Conservation (phyloP, 1,284 basidiomycete species). For the Athelia sp. region DNA sequence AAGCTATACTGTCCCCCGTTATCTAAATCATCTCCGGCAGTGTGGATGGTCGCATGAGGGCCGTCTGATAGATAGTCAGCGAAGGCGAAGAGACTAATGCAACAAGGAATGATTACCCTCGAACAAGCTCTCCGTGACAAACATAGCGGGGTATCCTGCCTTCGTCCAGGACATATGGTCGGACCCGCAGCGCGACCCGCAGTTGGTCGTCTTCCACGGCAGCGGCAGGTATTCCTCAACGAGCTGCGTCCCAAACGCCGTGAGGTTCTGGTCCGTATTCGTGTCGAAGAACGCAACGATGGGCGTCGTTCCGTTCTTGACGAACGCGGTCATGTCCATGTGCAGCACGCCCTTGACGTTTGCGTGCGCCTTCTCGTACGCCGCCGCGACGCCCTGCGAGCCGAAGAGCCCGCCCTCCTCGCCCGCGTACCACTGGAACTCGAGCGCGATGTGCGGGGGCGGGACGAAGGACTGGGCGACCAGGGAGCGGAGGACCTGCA, state of each 20-base stretch:
- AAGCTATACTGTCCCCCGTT: neutral
- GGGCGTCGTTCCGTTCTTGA: neutral
- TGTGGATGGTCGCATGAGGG: neutral
- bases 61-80: neutral
- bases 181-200: neutral
- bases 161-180: neutral
- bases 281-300: neutral
- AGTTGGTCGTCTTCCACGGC: neutral
- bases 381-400: conserved; percentile 43
- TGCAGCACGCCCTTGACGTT: conserved; percentile 43
- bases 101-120: neutral
- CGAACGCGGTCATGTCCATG: conserved; percentile 13
- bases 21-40: neutral
- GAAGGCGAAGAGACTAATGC: neutral
- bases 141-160: neutral
- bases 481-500: conserved; percentile 58
- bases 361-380: conserved; percentile 34
- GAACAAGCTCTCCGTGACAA: neutral
- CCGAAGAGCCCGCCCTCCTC: conserved; percentile 67
- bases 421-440: conserved; percentile 66
- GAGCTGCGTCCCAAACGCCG: neutral
- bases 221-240: neutral
- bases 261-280: neutral
- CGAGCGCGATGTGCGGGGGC: conserved; percentile 49
- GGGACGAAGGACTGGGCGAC: conserved; percentile 37